Conservation (phyloP, 768 basidiomycete genomes). For the Tulasnella sp. region DNA sequence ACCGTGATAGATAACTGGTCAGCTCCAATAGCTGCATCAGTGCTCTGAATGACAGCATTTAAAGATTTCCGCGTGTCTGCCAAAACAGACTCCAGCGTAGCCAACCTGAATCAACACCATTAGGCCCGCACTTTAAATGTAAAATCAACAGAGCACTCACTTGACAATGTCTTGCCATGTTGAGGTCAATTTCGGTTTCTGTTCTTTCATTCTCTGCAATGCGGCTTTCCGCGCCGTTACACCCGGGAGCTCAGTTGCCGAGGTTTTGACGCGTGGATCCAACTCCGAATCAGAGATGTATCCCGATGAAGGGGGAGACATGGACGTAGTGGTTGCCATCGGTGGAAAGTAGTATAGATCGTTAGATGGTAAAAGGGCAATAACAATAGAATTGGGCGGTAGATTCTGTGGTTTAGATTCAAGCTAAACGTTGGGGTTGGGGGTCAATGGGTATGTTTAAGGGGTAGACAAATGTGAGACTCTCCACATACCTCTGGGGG, state of each 20-base stretch:
- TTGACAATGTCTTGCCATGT: slow-evolving; percentile 57
- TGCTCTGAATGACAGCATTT: slow-evolving; percentile 24
- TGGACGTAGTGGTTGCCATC: slow-evolving; percentile 7
- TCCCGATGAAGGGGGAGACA: slow-evolving; percentile 16
- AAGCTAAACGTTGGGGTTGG: not conserved
- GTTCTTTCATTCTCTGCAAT: slow-evolving; percentile 17
- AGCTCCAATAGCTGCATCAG: slow-evolving; percentile 25
- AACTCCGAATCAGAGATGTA: slow-evolving; percentile 20
- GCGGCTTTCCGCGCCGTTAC: not conserved
- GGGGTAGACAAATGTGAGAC: slow-evolving; percentile 13
- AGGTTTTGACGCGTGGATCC: slow-evolving; percentile 7
- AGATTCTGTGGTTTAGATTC: slow-evolving; percentile 32
- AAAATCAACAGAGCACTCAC: slow-evolving; percentile 32
- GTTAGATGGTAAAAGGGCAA: slow-evolving; percentile 50
- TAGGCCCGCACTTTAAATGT: not conserved
- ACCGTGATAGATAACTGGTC: slow-evolving; percentile 13
- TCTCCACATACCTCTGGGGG: slow-evolving; percentile 43
- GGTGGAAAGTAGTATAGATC: slow-evolving; percentile 46
- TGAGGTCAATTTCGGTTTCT: slow-evolving; percentile 34
- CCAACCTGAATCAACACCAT: slow-evolving; percentile 26
- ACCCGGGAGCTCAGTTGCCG: slow-evolving; percentile 10
- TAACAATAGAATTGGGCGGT: slow-evolving; percentile 59
- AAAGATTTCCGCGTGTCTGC: slow-evolving; percentile 30
- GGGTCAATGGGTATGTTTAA: not conserved
- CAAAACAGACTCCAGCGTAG: slow-evolving; percentile 32